Base-by-base conservation (phyloP, 208 protist species). In the Trypanosoma avium region DNA sequence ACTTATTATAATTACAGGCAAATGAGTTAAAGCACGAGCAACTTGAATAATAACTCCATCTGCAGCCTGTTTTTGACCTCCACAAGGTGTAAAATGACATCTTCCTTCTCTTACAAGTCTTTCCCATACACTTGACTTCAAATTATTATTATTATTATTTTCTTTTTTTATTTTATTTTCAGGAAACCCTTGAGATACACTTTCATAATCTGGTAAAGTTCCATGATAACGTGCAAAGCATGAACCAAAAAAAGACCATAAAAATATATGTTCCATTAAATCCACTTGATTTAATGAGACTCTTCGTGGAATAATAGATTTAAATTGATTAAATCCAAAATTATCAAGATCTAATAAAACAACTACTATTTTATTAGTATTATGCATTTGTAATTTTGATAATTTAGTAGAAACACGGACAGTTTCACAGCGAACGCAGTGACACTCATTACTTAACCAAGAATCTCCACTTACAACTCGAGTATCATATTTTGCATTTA, bases 171-270 rank as follows among this genome's bases (percentile, higher is more conserved):
- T 13, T 8, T 21, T 46, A 9, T 55, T 46, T 22, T 38, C n/a
- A 5, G 70, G 66, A 4, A 76, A 49, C 10, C 54, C 57, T 33
- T 76, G 52, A 24, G 55, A 82, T n/a, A 94, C 80, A 9, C 61
- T 78, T 57, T 86, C 70, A n/a, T 67, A 68, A 10, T 54, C 77
- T 12, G 89, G 89, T 72, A 83, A 84, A 38, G 50, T 35, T 0
- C 67, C 53, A 58, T 95, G 84, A 45, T 95, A 74, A 0, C 89
- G 89, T 0, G 78, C 73, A 60, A 95, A 95, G 63, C 89, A 95
- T 1, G 86, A 93, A n/a, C 89, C 84, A 60, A 93, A 95, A 50
- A 95, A 91, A 36, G 59, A 73, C 86, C 89, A 95, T n/a, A 95
- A 61, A 68, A 88, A 79, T 17, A 91, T 53, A 43, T 83, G 68